Percentiles rank a stretch among this genome's conserved stretches.
Conservation (phyloP, 495 filamentous ascomycete species). For the Podospora pseudocomata region DNA sequence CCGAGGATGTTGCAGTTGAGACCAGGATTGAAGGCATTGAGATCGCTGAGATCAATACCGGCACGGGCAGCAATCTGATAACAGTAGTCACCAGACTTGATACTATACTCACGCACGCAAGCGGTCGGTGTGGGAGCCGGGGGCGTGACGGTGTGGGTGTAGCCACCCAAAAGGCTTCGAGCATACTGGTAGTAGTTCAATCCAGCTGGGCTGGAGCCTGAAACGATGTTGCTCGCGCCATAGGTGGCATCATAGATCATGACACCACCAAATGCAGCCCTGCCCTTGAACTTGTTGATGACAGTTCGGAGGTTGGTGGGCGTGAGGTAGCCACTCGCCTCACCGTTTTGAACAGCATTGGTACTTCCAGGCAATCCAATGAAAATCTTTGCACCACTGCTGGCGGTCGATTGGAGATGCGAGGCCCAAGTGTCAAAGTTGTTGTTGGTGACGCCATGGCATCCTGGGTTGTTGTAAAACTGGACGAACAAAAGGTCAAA, state of each 20-base stretch:
- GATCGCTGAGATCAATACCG: constrained; percentile 12
- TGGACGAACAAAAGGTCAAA: constrained; percentile 68
- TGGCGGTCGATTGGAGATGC: constrained; percentile 51
- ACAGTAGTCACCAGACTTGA: constrained; percentile 19
- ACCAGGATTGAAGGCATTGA: constrained; percentile 12
- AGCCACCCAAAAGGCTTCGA: constrained; percentile 23
- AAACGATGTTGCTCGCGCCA: constrained; percentile 24
- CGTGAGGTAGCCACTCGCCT: constrained; percentile 32
- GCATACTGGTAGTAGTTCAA: constrained; percentile 31
- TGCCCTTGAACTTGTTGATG: constrained; percentile 34
- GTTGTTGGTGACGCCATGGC: constrained; percentile 48
- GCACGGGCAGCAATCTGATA: constrained; percentile 15
- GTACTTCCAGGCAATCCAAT: constrained; percentile 53
- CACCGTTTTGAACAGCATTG: constrained; percentile 16
- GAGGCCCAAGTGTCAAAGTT: constrained; percentile 63
- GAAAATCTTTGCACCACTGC: constrained; percentile 57
- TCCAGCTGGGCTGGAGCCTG: constrained; percentile 11
- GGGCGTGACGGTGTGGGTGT: constrained; percentile 10
- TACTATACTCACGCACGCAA: constrained; percentile 18
- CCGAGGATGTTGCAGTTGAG: constrained; percentile 17
- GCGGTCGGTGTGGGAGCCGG: constrained; percentile 13
- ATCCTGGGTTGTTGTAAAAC: constrained; percentile 68
- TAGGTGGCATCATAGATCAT: constrained; percentile 42
- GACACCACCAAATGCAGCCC: constrained; percentile 38
- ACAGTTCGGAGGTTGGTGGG: constrained; percentile 20